Evolutionary conservation across 345 rosid species (phyloP).

Genomic region (Gossypium anomalum): DNA sequence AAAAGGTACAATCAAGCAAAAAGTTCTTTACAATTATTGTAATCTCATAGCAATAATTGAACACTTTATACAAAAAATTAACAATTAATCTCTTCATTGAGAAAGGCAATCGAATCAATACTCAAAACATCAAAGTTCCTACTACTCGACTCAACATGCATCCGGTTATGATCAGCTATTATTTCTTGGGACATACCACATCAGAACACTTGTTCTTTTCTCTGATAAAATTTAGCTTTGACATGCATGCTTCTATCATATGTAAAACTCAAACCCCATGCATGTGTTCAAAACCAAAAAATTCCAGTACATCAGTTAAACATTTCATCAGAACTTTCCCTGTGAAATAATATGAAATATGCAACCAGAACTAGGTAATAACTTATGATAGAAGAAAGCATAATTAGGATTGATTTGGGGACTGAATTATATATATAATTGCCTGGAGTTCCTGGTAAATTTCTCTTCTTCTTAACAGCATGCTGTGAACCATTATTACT

Average conservation of each 20-base stretch:
- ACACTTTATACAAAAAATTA: conserved; percentile 10
- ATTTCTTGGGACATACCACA: not conserved
- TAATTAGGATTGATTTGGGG: conserved; percentile 9
- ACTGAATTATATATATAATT: conserved; percentile 9
- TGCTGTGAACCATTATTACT: conserved; percentile 36
- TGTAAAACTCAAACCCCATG: not conserved
- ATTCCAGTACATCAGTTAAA: too few relatives aligned
- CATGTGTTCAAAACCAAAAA: not conserved
- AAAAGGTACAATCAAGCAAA: conserved; percentile 24
- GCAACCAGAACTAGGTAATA: not conserved
- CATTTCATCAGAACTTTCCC: too few relatives aligned
- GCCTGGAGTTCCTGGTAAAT: conserved; percentile 81
- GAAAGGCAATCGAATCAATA: not conserved
- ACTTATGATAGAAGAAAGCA: not conserved
- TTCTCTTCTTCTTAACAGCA: conserved; percentile 61
- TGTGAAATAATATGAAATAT: not conserved
- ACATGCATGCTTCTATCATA: conserved; percentile 5
- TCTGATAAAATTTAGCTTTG: conserved; percentile 2
- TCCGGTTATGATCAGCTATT: not conserved
- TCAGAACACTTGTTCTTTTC: not conserved
- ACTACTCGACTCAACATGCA: too few relatives aligned
- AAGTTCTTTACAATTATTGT: conserved; percentile 38
- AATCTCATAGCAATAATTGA: conserved; percentile 41
- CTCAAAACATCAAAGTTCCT: too few relatives aligned
- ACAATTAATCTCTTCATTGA: not conserved